Evolutionary conservation across 1,284 basidiomycete genomes (phyloP), one percentile per base, ranked within the genome.

Genomic region (Trichosporon asahii): DNA sequence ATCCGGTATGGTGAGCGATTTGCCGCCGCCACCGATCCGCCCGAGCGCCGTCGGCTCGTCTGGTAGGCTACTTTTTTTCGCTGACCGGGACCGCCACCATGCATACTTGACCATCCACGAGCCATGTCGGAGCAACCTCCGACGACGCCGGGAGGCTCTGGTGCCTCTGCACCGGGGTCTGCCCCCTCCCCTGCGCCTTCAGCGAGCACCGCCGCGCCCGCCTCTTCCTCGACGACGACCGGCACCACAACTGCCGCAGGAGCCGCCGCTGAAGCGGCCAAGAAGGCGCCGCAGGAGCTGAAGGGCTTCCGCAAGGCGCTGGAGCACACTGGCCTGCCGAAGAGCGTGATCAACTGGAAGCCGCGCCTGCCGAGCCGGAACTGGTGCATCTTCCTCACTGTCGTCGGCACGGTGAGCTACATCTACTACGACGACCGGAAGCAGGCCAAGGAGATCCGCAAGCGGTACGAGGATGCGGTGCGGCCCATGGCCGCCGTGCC

Each of bases 381-480:
- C 80, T 95, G 93, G 93, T 65, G 73, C 21, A 94, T 98, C 78
- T 98, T 97, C 84, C 86, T 94, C 71, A 86, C 89, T 40, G 84
- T 94, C 73, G 90, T 91, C 12, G 89, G 89, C 25, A 87, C 90
- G 3, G 76, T 93, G 64, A 79, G 89, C 6, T 91, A 90, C 33
- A 87, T 89, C 69, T 97, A 94, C 85, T 86, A 89, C 68, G 94
- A 96, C 79, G 95, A 98, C 86, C 88, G 94, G 27, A 85, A 86
- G 72, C 86, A 94, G 83, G 93, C 91, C 83, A 89, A 88, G 74
- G 80, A 85, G 65, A 91, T 98, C 76, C 89, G 90, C 60, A 85
- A 90, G 76, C 87, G 89, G 68, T 98, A 96, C 80, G 85, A 91
- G 21, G 89, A 90, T 75, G 89, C 88, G 70, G 95, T 99, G 72